These are phyloP conservation scores for Eucalyptus cladocalyx DNA, from an alignment of 345 rosid genomes.

Conservation along the genomic window DNA sequence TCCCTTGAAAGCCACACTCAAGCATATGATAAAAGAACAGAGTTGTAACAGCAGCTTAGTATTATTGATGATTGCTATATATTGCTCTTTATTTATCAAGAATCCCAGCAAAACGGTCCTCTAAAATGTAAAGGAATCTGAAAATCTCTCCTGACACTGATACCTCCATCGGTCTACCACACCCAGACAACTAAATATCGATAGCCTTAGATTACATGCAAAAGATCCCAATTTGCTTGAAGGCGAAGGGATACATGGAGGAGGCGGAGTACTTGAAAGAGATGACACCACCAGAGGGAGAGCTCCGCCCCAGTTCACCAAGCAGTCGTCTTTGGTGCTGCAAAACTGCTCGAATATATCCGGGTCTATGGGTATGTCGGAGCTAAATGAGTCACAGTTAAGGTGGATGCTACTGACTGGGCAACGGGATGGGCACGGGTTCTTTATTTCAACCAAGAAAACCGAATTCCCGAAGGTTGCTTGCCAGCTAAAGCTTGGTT, in stretches of 20 bases:
- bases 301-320: background rate
- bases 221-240: background rate
- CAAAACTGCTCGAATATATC: background rate
- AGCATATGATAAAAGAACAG: background rate
- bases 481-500: background rate
- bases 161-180: background rate
- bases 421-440: background rate
- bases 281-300: background rate
- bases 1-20: background rate
- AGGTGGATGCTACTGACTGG: background rate
- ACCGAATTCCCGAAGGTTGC: background rate
- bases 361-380: background rate
- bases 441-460: background rate
- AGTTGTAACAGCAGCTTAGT: background rate
- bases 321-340: background rate
- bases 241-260: background rate
- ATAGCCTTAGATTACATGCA: background rate
- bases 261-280: background rate
- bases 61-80: background rate
- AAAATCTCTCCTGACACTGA: background rate
- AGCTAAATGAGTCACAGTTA: background rate
- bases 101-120: background rate
- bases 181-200: background rate
- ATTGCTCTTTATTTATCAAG: background rate
- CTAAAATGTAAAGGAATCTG: background rate